Conservation (phyloP, 2,329 filamentous ascomycete species). For the Colletotrichum echinochloae region DNA sequence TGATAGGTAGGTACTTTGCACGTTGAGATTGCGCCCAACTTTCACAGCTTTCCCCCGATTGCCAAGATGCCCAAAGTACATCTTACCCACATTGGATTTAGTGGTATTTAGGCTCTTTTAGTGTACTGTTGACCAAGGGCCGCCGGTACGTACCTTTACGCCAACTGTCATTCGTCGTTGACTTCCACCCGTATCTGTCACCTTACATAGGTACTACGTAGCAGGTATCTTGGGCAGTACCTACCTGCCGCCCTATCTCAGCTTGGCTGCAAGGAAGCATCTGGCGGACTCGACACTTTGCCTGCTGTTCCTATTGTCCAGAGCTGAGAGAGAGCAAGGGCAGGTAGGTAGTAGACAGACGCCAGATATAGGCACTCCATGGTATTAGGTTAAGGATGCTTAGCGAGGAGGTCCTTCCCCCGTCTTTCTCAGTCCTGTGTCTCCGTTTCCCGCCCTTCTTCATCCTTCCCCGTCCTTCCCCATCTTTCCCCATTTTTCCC, state of each 20-base stretch:
- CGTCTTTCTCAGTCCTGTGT: constrained; percentile 7
- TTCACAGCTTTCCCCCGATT: background rate
- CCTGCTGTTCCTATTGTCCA: no score
- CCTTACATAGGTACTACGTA: no score
- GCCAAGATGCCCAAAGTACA: background rate
- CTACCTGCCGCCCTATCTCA: background rate
- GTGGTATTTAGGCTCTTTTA: constrained; percentile 6
- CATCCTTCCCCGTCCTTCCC: background rate
- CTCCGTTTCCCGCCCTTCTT: background rate
- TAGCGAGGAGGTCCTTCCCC: constrained; percentile 14
- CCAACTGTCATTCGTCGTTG: background rate
- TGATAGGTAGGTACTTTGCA: no score
- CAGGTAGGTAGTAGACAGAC: background rate
- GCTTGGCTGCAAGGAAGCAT: background rate
- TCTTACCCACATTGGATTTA: no score
- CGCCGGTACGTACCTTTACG: background rate
- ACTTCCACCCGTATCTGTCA: background rate
- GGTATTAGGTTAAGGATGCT: background rate
- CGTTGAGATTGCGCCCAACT: background rate
- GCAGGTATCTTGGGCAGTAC: no score
- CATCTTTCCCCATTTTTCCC: background rate
- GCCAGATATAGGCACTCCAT: no score
- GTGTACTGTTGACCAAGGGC: no score
- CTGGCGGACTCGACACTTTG: no score
- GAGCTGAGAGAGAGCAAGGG: background rate